Evolutionary conservation across 805 yeast species (phyloP).

Genomic region (Cyberlindnera amylophila): DNA sequence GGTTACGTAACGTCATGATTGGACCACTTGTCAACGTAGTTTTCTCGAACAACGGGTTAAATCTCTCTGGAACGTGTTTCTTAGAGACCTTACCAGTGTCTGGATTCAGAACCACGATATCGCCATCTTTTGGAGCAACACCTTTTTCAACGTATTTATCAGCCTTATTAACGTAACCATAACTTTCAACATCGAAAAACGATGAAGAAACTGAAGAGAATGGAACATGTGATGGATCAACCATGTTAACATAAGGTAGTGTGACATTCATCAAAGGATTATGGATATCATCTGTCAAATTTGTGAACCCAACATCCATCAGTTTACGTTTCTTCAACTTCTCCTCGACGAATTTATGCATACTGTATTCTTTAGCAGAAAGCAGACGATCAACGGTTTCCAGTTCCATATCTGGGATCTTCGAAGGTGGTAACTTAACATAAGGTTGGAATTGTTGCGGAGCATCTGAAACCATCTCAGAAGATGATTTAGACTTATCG

Average conservation of each 20-base stretch:
- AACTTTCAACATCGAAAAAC: conserved; percentile 58
- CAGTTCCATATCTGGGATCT: conserved; percentile 88
- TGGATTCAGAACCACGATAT: conserved; percentile 26
- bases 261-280: conserved; percentile 76
- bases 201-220: conserved; percentile 76
- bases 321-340: conserved; percentile 68
- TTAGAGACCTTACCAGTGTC: conserved; percentile 24
- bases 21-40: conserved; percentile 35
- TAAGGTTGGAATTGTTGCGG: conserved; percentile 57
- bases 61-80: conserved; percentile 32
- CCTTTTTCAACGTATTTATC: conserved; percentile 26
- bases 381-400: conserved; percentile 75
- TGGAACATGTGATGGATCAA: conserved; percentile 65
- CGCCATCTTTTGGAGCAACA: conserved; percentile 28
- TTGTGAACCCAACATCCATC: conserved; percentile 68
- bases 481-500: conserved; percentile 15
- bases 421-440: conserved; percentile 83
- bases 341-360: conserved; percentile 81
- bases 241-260: conserved; percentile 42
- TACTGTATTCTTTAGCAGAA: conserved; percentile 70
- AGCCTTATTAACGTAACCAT: conserved; percentile 40
- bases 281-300: conserved; percentile 81
- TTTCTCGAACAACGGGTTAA: conserved; percentile 33
- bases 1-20: conserved; percentile 61
- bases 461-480: too few relatives aligned